Conservation (phyloP, 192 early-diverging fungal genomes). For the Linnemannia exigua region DNA sequence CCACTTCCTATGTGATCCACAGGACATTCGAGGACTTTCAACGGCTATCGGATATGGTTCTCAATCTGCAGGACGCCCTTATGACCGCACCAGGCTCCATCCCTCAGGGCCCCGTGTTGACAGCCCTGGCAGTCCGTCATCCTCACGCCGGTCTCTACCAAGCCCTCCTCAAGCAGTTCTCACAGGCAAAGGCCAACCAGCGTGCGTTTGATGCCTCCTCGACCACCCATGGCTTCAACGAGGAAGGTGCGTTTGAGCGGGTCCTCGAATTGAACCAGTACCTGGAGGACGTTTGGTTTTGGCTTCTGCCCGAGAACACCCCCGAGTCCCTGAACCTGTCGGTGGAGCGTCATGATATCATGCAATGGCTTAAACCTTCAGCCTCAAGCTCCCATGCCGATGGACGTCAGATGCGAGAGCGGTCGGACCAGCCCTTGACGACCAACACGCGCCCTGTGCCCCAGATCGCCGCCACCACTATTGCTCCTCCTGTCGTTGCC, state of each 20-base stretch:
- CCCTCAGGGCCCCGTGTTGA: slow-evolving; percentile 8
- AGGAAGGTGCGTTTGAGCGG: slow-evolving; percentile 49
- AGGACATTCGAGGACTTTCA: slow-evolving; percentile 53
- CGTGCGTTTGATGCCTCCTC: slow-evolving; percentile 55
- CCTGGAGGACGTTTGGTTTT: slow-evolving; percentile 43
- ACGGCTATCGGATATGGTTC: slow-evolving; percentile 40
- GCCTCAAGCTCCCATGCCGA: slow-evolving; percentile 27
- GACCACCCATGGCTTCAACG: slow-evolving; percentile 49
- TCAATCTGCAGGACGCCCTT: slow-evolving; percentile 19
- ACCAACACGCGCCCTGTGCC: neutral
- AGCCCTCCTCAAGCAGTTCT: slow-evolving; percentile 39
- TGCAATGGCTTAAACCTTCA: slow-evolving; percentile 50
- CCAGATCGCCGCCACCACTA: neutral
- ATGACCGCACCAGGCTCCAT: neutral
- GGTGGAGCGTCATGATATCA: slow-evolving; percentile 28
- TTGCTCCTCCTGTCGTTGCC: neutral
- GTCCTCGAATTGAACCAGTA: slow-evolving; percentile 46
- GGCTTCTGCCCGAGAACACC: slow-evolving; percentile 33
- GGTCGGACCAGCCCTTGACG: neutral
- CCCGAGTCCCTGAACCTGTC: slow-evolving; percentile 7
- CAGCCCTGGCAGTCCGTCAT: slow-evolving; percentile 28
- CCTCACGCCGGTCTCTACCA: slow-evolving; percentile 35
- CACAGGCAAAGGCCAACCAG: slow-evolving; percentile 49
- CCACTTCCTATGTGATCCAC: slow-evolving; percentile 53
- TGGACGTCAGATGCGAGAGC: slow-evolving; percentile 46